Evolutionary conservation across 768 basidiomycete genomes (phyloP).

Genomic region (Chalciporus pseudorubinellus): DNA sequence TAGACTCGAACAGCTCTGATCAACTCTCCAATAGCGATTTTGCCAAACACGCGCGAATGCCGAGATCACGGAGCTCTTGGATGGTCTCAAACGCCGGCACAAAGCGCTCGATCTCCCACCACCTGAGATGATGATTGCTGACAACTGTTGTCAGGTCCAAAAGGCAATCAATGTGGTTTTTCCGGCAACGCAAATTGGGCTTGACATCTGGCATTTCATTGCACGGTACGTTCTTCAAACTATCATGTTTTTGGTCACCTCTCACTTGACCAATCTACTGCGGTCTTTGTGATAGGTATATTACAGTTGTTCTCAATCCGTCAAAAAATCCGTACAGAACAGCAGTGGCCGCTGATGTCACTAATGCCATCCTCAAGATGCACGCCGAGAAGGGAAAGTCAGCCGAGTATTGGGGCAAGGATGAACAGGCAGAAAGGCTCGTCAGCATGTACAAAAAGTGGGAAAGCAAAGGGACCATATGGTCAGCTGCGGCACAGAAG

Average conservation of each 20-base stretch:
- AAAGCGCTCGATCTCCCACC: background rate
- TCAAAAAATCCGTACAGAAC: conserved; percentile 3
- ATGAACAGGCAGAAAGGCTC: conserved; percentile 15
- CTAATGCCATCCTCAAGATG: conserved; percentile 6
- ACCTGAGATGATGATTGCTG: conserved; percentile 11
- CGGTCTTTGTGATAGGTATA: conserved; percentile 11
- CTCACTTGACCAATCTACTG: no score
- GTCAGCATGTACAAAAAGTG: conserved; percentile 10
- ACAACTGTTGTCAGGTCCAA: conserved; percentile 22
- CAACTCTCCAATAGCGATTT: no score
- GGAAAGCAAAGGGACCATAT: conserved; percentile 7
- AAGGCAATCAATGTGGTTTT: conserved; percentile 4
- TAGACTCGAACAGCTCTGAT: no score
- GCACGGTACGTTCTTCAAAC: no score
- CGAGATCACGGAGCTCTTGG: conserved; percentile 14
- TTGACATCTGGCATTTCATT: conserved; percentile 18
- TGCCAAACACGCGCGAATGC: conserved; percentile 13
- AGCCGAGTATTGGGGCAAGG: conserved; percentile 14
- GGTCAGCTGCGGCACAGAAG: conserved; percentile 18
- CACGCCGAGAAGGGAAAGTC: conserved; percentile 1
- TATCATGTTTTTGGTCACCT: no score
- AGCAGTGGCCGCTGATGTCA: conserved; percentile 9
- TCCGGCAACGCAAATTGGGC: background rate
- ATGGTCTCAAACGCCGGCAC: conserved; percentile 6
- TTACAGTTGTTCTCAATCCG: conserved; percentile 3